Evolutionary conservation across 768 basidiomycete species (phyloP).

Genomic region (Solioccasus polychromus): DNA sequence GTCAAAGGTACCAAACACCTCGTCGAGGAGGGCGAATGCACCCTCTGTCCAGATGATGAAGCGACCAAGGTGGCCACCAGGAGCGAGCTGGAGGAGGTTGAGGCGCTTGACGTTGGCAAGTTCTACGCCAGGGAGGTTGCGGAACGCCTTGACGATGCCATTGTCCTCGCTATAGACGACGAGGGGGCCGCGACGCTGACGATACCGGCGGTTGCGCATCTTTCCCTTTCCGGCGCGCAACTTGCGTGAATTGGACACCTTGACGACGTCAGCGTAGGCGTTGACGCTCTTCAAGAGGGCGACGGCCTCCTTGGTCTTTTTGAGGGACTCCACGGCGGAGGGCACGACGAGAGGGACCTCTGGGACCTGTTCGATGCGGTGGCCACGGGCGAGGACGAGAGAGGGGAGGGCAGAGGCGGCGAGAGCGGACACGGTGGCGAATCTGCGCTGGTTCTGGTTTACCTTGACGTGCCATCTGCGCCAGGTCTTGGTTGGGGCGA

Average conservation of each 20-base stretch:
- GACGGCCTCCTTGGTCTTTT: slow-evolving; percentile 96
- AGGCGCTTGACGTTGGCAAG: slow-evolving; percentile 89
- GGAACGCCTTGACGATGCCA: slow-evolving; percentile 97
- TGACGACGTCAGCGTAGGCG: slow-evolving; percentile 90
- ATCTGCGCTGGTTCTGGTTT: slow-evolving; percentile 98
- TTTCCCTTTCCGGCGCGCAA: slow-evolving; percentile 97
- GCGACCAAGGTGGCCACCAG: slow-evolving; percentile 98
- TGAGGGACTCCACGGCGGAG: slow-evolving; percentile 77
- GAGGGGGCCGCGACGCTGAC: slow-evolving; percentile 96
- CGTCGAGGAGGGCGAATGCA: slow-evolving; percentile 90
- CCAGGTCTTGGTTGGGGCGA: slow-evolving; percentile 99
- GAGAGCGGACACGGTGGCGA: slow-evolving; percentile 95
- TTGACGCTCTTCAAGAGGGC: slow-evolving; percentile 86
- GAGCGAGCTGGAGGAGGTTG: slow-evolving; percentile 98
- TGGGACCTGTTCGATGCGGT: slow-evolving; percentile 95
- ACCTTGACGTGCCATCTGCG: slow-evolving; percentile 99
- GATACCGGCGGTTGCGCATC: slow-evolving; percentile 92
- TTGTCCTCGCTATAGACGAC: slow-evolving; percentile 97
- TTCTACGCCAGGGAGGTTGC: slow-evolving; percentile 98
- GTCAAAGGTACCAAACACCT: slow-evolving; percentile 94
- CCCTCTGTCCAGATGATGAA: slow-evolving; percentile 99
- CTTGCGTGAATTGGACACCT: slow-evolving; percentile 97
- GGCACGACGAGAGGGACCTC: slow-evolving; percentile 95
- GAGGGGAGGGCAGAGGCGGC: slow-evolving; percentile 95
- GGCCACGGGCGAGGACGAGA: slow-evolving; percentile 97